phyloP scores from a whole-genome alignment of 2,329 filamentous ascomycete species.

The Pezicula carpinea region DNA sequence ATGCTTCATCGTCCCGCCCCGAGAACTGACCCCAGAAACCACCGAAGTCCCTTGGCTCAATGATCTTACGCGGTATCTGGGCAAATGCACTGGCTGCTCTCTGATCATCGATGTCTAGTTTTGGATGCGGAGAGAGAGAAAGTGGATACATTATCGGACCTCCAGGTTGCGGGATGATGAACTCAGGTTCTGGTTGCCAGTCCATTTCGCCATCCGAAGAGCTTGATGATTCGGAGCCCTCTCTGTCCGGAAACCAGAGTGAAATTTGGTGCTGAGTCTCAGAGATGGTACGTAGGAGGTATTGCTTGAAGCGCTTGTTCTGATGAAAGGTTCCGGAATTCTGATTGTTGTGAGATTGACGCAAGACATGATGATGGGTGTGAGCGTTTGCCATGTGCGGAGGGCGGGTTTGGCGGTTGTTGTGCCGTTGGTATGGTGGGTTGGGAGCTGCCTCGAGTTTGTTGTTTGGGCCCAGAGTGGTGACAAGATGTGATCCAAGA shows the following conservation, averaged over 20 bases:
- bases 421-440: not conserved
- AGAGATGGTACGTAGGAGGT: constrained; percentile 4
- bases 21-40: too few relatives aligned
- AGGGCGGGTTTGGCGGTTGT: not conserved
- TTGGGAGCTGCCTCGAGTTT: not conserved
- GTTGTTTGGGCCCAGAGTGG: not conserved
- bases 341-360: too few relatives aligned
- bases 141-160: not conserved
- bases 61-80: too few relatives aligned
- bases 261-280: constrained; percentile 8
- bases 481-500: not conserved
- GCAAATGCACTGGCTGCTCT: too few relatives aligned
- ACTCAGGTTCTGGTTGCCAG: constrained; percentile 17
- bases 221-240: constrained; percentile 1
- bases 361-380: not conserved
- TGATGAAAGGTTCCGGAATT: not conserved
- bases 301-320: constrained; percentile 8
- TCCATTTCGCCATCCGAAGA: constrained; percentile 21
- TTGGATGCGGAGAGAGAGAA: too few relatives aligned
- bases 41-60: too few relatives aligned
- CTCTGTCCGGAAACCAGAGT: constrained; percentile 18
- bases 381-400: not conserved
- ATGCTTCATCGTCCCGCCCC: too few relatives aligned
- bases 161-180: constrained; percentile 9
- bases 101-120: too few relatives aligned